Percentiles rank a stretch among this genome's conserved stretches.
phyloP scores from a whole-genome alignment of 2,329 filamentous ascomycete species.

The Exophiala dermatitidis region DNA sequence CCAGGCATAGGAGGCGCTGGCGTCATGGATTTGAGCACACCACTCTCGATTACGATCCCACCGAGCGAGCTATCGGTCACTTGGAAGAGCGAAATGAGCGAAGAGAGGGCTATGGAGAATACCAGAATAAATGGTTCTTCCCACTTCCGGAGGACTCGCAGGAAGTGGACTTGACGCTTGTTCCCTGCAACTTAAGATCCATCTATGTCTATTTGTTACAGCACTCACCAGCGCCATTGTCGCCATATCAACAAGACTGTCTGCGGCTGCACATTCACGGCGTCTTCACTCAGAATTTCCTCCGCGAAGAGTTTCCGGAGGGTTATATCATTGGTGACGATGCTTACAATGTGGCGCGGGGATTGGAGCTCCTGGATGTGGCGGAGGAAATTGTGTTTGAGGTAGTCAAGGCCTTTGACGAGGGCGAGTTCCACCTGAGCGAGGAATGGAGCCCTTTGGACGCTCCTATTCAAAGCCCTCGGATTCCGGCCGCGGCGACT shows the following conservation, averaged over 20 bases:
- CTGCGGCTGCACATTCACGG: slow-evolving; percentile 21
- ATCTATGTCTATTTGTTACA: slow-evolving; percentile 14
- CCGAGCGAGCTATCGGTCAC: slow-evolving; percentile 13
- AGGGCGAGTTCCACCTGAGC: slow-evolving; percentile 2
- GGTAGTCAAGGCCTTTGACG: slow-evolving; percentile 12
- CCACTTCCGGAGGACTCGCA: slow-evolving; percentile 3
- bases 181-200: slow-evolving; percentile 15
- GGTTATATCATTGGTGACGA: slow-evolving; percentile 24
- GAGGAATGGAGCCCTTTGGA: slow-evolving; percentile 10
- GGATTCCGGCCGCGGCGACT: slow-evolving; percentile 1
- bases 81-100: slow-evolving; percentile 9
- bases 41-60: slow-evolving; percentile 19
- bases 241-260: slow-evolving; percentile 8
- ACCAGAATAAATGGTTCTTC: slow-evolving; percentile 22
- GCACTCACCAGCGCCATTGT: slow-evolving; percentile 4
- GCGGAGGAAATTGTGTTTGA: slow-evolving; percentile 8
- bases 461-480: background rate
- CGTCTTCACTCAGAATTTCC: slow-evolving; percentile 22
- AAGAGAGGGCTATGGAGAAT: slow-evolving; percentile 22
- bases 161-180: slow-evolving; percentile 10
- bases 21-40: slow-evolving; percentile 12
- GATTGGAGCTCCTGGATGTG: slow-evolving; percentile 7
- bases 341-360: slow-evolving; percentile 9
- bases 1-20: slow-evolving; percentile 15
- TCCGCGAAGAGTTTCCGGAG: slow-evolving; percentile 21